Evolutionary conservation across 352 stramenopile genomes (phyloP).

Genomic region (Phytophthora hibernalis): DNA sequence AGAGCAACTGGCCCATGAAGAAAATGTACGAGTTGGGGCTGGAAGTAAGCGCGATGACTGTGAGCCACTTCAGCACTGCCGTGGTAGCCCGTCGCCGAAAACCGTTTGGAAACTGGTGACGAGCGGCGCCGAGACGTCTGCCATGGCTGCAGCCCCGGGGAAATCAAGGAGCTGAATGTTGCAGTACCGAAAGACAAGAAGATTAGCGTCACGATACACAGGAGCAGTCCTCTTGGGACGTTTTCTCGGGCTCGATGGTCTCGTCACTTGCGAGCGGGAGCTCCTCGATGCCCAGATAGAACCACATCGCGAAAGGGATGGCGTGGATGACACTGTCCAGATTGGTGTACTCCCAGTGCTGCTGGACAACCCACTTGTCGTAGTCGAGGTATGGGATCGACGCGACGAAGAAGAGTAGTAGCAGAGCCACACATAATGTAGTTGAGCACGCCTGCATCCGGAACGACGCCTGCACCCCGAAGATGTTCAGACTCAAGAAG

Average conservation of each 20-base stretch:
- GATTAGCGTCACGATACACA: constrained; percentile 65
- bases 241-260: constrained; percentile 80
- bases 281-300: constrained; percentile 51
- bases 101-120: constrained; percentile 56
- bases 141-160: constrained; percentile 49
- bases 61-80: constrained; percentile 66
- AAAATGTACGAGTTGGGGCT: constrained; percentile 81
- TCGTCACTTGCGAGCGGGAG: constrained; percentile 78
- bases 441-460: constrained; percentile 70
- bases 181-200: constrained; percentile 67
- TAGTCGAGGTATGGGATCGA: constrained; percentile 62
- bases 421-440: constrained; percentile 54
- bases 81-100: constrained; percentile 68
- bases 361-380: constrained; percentile 58
- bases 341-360: constrained; percentile 63
- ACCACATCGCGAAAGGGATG: constrained; percentile 73
- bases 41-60: constrained; percentile 65
- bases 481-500: constrained; percentile 68
- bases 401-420: constrained; percentile 68
- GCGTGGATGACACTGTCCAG: constrained; percentile 51
- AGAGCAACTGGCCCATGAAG: constrained; percentile 73
- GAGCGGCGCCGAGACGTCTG: constrained; percentile 38
- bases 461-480: constrained; percentile 67
- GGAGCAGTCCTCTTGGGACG: constrained; percentile 63
- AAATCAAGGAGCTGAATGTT: constrained; percentile 74